These are phyloP conservation scores for Lichtheimia ornata DNA, from an alignment of 371 early-diverging fungal genomes.

Conservation along the genomic window DNA sequence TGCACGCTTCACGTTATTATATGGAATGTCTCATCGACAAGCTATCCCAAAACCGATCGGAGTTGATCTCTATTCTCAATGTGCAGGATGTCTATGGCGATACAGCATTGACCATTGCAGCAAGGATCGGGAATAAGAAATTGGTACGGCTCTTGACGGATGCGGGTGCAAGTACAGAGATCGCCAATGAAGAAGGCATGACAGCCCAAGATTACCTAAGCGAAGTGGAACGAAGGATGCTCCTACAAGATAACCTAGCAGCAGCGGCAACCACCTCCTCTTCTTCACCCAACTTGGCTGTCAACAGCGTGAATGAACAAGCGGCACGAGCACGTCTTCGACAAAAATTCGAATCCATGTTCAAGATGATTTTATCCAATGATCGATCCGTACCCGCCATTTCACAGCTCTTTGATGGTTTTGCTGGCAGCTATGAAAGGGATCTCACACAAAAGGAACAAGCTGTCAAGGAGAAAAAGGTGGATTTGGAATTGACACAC, in stretches of 20 bases:
- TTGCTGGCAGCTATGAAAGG: constrained; percentile 19
- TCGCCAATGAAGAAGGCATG: constrained; percentile 77
- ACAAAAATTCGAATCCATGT: constrained; percentile 17
- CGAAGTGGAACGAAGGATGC: constrained; percentile 34
- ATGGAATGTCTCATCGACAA: constrained; percentile 82
- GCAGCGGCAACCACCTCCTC: not conserved
- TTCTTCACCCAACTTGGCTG: constrained; percentile 3
- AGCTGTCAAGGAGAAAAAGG: constrained; percentile 27
- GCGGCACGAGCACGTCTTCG: constrained; percentile 18
- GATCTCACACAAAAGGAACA: constrained; percentile 27
- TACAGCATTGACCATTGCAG: constrained; percentile 89
- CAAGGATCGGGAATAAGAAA: constrained; percentile 74
- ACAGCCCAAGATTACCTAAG: constrained; percentile 62
- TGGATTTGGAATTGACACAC: constrained; percentile 25
- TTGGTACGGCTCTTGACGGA: constrained; percentile 76
- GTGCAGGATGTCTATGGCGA: constrained; percentile 88
- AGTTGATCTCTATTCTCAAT: constrained; percentile 75
- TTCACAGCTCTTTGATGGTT: constrained; percentile 18
- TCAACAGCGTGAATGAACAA: constrained; percentile 9
- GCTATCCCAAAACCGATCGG: constrained; percentile 53
- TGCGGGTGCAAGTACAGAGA: constrained; percentile 78
- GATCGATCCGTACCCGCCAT: constrained; percentile 11
- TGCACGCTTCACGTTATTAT: constrained; percentile 82
- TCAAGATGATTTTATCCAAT: constrained; percentile 12
- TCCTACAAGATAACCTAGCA: constrained; percentile 5